Evolutionary conservation across 2,329 filamentous ascomycete genomes (phyloP).

Genomic region (Achaetomium macrosporum): DNA sequence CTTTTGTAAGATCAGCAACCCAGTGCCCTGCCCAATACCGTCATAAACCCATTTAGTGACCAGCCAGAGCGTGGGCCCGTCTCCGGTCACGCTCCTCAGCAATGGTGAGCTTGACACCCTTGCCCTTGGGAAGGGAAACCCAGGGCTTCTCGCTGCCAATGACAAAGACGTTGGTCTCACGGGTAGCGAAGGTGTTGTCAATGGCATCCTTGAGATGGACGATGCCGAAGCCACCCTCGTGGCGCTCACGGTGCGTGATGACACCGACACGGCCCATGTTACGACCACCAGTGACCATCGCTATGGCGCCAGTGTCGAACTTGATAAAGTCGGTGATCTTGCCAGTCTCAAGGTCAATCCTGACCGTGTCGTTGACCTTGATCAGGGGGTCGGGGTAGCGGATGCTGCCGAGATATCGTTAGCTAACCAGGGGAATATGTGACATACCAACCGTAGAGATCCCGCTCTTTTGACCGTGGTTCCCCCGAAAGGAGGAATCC

Average conservation of each 20-base stretch:
- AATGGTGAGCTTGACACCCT: constrained; percentile 99
- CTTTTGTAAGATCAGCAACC: constrained; percentile 25
- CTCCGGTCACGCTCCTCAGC: constrained; percentile 98
- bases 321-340: constrained; percentile 98
- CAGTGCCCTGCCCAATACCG: constrained; percentile 19
- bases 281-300: constrained; percentile 98
- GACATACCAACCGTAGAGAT: constrained; percentile 53
- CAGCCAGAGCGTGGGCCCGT: constrained; percentile 57
- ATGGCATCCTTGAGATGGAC: constrained; percentile 99
- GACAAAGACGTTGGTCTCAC: constrained; percentile 99
- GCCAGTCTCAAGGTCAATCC: constrained; percentile 94
- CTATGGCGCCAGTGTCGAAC: constrained; percentile 97
- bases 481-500: constrained; percentile 6
- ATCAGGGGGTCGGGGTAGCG: constrained; percentile 97
- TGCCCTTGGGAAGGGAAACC: constrained; percentile 99
- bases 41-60: constrained; percentile 40
- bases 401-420: constrained; percentile 61
- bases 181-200: constrained; percentile 99
- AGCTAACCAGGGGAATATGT: constrained; percentile 32
- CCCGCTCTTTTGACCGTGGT: constrained; percentile 27
- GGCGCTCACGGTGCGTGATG: constrained; percentile 99
- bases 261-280: constrained; percentile 99
- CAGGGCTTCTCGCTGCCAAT: constrained; percentile 98
- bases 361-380: constrained; percentile 99
- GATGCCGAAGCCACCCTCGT: constrained; percentile 99